Evolutionary conservation across 2,329 filamentous ascomycete species (phyloP).

Genomic region (Talaromyces sp.): DNA sequence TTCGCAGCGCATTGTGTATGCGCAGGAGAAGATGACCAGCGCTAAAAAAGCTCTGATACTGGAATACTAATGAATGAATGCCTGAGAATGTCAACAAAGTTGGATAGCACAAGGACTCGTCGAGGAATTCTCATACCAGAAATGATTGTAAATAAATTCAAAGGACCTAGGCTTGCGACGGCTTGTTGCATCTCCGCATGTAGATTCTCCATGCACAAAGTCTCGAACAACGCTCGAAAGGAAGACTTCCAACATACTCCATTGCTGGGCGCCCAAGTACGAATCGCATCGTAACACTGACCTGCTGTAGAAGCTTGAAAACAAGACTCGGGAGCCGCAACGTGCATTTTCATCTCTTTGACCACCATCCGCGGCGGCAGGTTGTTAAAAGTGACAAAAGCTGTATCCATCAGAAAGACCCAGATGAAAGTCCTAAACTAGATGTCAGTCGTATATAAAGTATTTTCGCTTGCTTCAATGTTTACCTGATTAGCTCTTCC

Average conservation of each 20-base stretch:
- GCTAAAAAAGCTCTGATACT: not conserved
- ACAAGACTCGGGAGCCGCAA: not conserved
- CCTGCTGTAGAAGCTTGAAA: not conserved
- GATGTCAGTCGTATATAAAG: not conserved
- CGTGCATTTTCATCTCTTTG: not conserved
- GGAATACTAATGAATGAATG: not conserved
- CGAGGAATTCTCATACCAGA: not conserved
- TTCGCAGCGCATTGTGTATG: not conserved
- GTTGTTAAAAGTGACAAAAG: not conserved
- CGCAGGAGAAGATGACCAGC: not conserved
- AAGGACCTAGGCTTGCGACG: not conserved
- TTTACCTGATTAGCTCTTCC: not conserved
- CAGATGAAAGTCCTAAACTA: not conserved
- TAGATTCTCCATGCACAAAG: not conserved
- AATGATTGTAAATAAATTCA: not conserved
- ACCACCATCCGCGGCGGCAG: not conserved
- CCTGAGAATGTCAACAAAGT: not conserved
- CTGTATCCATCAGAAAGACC: not conserved
- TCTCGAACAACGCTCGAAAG: not conserved
- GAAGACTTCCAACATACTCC: not conserved
- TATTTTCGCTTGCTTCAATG: not conserved
- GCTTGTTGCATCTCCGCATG: not conserved
- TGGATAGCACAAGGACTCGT: not conserved
- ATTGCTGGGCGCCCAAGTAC: not conserved
- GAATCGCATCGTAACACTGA: not conserved